Conservation (phyloP, 495 filamentous ascomycete genomes). For the Pyrenula aspistea region DNA sequence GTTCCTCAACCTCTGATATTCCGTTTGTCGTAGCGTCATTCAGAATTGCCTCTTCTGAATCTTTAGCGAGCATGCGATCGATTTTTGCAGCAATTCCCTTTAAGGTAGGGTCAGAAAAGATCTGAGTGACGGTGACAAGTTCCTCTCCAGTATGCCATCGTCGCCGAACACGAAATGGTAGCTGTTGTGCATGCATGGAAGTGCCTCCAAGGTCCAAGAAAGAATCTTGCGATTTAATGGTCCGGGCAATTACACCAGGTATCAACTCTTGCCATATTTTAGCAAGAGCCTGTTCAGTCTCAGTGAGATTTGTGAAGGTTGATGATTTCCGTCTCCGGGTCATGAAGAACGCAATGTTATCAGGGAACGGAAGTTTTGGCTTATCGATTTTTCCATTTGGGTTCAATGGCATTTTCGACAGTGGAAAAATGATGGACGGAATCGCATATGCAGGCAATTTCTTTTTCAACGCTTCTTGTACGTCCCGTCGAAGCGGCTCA, state of each 20-base stretch:
- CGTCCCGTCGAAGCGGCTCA: slow-evolving; percentile 56
- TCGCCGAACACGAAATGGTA: slow-evolving; percentile 58
- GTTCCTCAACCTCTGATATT: slow-evolving; percentile 25
- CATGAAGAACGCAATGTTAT: slow-evolving; percentile 48
- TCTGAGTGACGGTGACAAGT: slow-evolving; percentile 54
- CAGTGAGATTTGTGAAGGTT: slow-evolving; percentile 30
- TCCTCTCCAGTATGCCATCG: slow-evolving; percentile 48
- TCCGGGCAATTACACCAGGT: slow-evolving; percentile 38
- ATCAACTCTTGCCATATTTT: slow-evolving; percentile 52
- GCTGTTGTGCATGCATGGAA: slow-evolving; percentile 74
- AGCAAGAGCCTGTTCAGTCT: slow-evolving; percentile 57
- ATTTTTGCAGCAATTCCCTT: slow-evolving; percentile 62
- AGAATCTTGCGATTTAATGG: slow-evolving; percentile 49
- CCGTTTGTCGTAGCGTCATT: slow-evolving; percentile 18
- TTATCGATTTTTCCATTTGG: slow-evolving; percentile 94
- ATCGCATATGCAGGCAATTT: slow-evolving; percentile 75
- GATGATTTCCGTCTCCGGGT: slow-evolving; percentile 27
- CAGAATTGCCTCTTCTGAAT: slow-evolving; percentile 10
- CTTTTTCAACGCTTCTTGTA: slow-evolving; percentile 60
- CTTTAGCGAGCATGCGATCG: slow-evolving; percentile 37
- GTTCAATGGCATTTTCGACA: slow-evolving; percentile 75
- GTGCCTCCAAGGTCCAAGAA: slow-evolving; percentile 91
- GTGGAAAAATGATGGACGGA: slow-evolving; percentile 66
- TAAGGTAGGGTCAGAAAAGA: slow-evolving; percentile 69
- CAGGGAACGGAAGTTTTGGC: slow-evolving; percentile 83